These are phyloP conservation scores for Pontederia crassipes DNA, from an alignment of 176 grass and related monocot species.

Conservation along the genomic window DNA sequence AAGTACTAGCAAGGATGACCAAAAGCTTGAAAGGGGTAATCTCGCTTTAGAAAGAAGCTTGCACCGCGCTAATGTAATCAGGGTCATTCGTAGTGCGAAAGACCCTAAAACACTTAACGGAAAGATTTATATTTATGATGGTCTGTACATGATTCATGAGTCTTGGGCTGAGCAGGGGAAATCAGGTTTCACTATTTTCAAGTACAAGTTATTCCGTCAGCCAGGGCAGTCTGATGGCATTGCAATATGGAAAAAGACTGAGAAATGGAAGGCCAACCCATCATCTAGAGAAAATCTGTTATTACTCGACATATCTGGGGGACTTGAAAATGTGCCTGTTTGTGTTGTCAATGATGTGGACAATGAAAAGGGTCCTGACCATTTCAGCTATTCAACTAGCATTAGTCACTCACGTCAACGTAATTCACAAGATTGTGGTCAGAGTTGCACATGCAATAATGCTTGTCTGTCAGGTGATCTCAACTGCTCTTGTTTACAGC, in stretches of 20 bases:
- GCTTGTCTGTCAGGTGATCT: slow-evolving; percentile 58
- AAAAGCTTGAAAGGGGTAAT: slow-evolving; percentile 88
- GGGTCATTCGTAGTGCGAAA: slow-evolving; percentile 68
- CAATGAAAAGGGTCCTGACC: slow-evolving; percentile 42
- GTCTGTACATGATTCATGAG: slow-evolving; percentile 68
- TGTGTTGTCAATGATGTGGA: slow-evolving; percentile 87
- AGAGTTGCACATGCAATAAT: slow-evolving; percentile 48
- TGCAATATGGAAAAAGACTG: slow-evolving; percentile 67
- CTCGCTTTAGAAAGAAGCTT: slow-evolving; percentile 73
- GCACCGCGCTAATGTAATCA: slow-evolving; percentile 64
- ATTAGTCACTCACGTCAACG: slow-evolving; percentile 30
- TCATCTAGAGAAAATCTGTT: slow-evolving; percentile 51
- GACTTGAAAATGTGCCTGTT: slow-evolving; percentile 61
- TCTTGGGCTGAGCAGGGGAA: slow-evolving; percentile 67
- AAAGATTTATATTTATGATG: slow-evolving; percentile 91
- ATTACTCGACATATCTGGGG: slow-evolving; percentile 44
- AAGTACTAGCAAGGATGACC: slow-evolving; percentile 68
- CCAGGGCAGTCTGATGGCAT: slow-evolving; percentile 64
- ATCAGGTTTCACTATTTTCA: slow-evolving; percentile 76
- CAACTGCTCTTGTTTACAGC: slow-evolving; percentile 48
- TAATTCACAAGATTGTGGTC: slow-evolving; percentile 34
- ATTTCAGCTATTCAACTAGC: slow-evolving; percentile 53
- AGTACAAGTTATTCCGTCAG: slow-evolving; percentile 63
- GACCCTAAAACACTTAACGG: slow-evolving; percentile 48
- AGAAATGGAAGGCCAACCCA: slow-evolving; percentile 71